Base-by-base conservation (phyloP, 2,329 filamentous ascomycete genomes). In the Colletotrichum euphorbiae region DNA sequence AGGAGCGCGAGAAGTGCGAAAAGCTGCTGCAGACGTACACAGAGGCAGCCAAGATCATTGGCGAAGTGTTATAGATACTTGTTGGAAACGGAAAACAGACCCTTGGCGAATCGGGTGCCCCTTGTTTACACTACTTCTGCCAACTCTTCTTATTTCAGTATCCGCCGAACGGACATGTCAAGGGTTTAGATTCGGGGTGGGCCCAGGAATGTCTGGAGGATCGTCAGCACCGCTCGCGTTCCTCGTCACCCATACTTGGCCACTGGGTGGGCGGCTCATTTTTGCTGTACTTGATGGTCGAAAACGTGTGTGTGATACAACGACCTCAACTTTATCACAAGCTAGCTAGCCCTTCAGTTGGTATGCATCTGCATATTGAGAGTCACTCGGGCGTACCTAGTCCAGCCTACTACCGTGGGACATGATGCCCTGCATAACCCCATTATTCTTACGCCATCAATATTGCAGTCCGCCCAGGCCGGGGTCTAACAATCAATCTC, bases 1-100 rank as follows among this genome's bases (percentile, higher is more conserved):
- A 94, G 76, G 95, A 98, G 82, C 90, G 95, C 70, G 95, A 98
- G 83, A 99, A 99, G 87, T 99, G 96, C 81, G 96, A 99, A 85
- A 96, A 94, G 79, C 85, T 99, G 72, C 87, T 98, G 71, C 90
- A 92, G 78, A 99, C 96, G 19, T 99, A 99, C 83, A 94, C 94
- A 76, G 96, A 99, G 83, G 96, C 96, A 19, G 94, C 95, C 71
- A 98, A 97, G 86, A 99, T 99, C 78, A 95, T 99, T 71, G 94
- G 96, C 69, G 96, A 99, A 82, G 96, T 99, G 69, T 83, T 97
- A 82, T 94, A 91, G 80, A 69, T 66, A 66, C 3, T 31, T 60
- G 48, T 69, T 56, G 46, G 71, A 54, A 52, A 66, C 36, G 15
- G 61, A 40, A 48, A 45, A 61, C 58, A 62, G 42, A 67, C 21